Percentiles rank a stretch among this genome's conserved stretches.
phyloP scores from a whole-genome alignment of 768 basidiomycete genomes.

The Pleurotus giganteus region DNA sequence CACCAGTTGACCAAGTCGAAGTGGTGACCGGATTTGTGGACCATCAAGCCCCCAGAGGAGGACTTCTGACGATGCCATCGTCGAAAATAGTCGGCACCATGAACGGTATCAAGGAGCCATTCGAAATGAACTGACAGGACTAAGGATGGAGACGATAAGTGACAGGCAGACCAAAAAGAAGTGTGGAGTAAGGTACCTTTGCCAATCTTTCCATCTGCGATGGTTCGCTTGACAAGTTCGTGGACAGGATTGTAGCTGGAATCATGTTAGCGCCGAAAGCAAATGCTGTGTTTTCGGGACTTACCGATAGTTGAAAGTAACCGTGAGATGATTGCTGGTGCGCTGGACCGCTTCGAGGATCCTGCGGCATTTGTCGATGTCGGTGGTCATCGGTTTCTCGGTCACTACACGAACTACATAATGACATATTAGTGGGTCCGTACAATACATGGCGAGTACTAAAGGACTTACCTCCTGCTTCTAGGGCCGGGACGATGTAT shows the following conservation, averaged over 20 bases:
- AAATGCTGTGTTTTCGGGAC: background rate
- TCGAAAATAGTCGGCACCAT: slow-evolving; percentile 52
- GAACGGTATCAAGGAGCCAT: slow-evolving; percentile 51
- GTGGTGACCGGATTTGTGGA: slow-evolving; percentile 45
- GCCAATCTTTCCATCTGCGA: slow-evolving; percentile 46
- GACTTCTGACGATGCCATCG: slow-evolving; percentile 46
- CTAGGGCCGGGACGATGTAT: slow-evolving; percentile 43
- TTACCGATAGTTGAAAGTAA: slow-evolving; percentile 41
- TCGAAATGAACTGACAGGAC: slow-evolving; percentile 51
- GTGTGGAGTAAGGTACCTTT: slow-evolving; percentile 21
- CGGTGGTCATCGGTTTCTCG: slow-evolving; percentile 56
- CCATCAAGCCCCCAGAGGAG: slow-evolving; percentile 43
- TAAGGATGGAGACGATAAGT: slow-evolving; percentile 8
- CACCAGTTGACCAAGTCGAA: slow-evolving; percentile 58
- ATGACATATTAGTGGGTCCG: background rate
- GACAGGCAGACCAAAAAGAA: background rate
- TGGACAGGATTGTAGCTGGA: slow-evolving; percentile 46
- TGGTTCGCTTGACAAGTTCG: slow-evolving; percentile 44
- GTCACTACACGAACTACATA: slow-evolving; percentile 43
- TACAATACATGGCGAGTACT: background rate
- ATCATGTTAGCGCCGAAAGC: background rate
- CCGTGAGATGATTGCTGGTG: slow-evolving; percentile 38
- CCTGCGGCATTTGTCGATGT: slow-evolving; percentile 41
- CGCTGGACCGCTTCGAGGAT: slow-evolving; percentile 44
- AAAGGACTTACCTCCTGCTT: slow-evolving; percentile 37